Evolutionary conservation across 2,329 filamentous ascomycete genomes (phyloP).

Genomic region (Cercospora sp.): DNA sequence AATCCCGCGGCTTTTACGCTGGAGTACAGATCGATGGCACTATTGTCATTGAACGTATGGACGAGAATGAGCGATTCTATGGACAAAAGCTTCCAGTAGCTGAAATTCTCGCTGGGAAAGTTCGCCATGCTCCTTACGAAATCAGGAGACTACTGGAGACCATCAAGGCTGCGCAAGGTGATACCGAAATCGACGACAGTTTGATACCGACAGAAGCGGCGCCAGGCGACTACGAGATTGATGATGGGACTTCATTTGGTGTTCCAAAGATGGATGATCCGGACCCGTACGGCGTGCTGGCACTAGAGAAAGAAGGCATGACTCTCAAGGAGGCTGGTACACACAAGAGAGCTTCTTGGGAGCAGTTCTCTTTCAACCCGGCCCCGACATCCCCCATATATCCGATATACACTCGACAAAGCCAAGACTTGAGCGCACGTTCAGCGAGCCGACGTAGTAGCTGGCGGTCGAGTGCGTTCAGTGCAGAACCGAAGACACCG

Average conservation of each 20-base stretch:
- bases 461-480: constrained; percentile 49
- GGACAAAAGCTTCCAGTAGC: constrained; percentile 62
- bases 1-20: constrained; percentile 84
- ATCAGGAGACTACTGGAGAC: constrained; percentile 71
- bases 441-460: constrained; percentile 62
- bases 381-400: constrained; percentile 72
- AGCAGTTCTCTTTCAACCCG: constrained; percentile 79
- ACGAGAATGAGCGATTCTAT: constrained; percentile 87
- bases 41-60: constrained; percentile 79
- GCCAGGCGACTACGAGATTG: constrained; percentile 70
- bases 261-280: constrained; percentile 78
- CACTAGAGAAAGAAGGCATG: constrained; percentile 84
- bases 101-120: constrained; percentile 65
- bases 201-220: constrained; percentile 69
- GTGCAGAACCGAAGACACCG: constrained; percentile 32
- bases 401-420: constrained; percentile 62
- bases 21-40: constrained; percentile 86
- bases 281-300: constrained; percentile 87
- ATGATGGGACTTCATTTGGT: constrained; percentile 64
- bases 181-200: constrained; percentile 69
- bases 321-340: constrained; percentile 90
- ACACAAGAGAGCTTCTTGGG: constrained; percentile 70
- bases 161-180: constrained; percentile 83
- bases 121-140: constrained; percentile 57
- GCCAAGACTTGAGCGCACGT: constrained; percentile 48